Evolutionary conservation across 768 basidiomycete genomes (phyloP).

Genomic region (Suillus tomentosus): DNA sequence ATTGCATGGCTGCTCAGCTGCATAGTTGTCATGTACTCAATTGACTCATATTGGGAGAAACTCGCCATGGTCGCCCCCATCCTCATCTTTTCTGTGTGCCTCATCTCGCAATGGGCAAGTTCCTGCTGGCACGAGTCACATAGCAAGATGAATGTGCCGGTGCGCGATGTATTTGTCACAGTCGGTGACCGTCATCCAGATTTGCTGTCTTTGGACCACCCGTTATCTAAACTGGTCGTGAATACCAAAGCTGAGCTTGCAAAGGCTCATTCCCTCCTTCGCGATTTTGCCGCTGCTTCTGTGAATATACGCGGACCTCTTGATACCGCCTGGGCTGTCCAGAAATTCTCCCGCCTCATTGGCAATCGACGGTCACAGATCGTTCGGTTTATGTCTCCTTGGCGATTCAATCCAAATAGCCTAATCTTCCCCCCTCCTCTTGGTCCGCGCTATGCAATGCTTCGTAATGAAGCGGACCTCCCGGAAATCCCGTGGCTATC

Average conservation of each 20-base stretch:
- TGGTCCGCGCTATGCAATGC: background rate
- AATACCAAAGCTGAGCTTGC: too few species aligned
- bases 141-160: background rate
- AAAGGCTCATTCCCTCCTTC: background rate
- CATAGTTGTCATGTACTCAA: background rate
- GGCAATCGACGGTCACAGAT: background rate
- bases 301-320: background rate
- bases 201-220: too few species aligned
- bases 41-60: background rate
- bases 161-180: background rate
- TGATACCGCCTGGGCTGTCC: background rate
- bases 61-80: background rate
- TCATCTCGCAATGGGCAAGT: background rate
- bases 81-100: background rate
- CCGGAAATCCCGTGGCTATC: background rate
- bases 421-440: background rate
- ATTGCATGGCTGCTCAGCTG: background rate
- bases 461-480: background rate
- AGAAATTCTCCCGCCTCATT: background rate
- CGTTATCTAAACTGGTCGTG: too few species aligned
- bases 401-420: background rate
- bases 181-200: background rate
- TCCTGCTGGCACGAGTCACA: too few species aligned
- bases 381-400: background rate
- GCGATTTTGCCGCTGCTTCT: background rate